Evolutionary conservation across 768 basidiomycete species (phyloP).

Genomic region (Boletus coccyginus): DNA sequence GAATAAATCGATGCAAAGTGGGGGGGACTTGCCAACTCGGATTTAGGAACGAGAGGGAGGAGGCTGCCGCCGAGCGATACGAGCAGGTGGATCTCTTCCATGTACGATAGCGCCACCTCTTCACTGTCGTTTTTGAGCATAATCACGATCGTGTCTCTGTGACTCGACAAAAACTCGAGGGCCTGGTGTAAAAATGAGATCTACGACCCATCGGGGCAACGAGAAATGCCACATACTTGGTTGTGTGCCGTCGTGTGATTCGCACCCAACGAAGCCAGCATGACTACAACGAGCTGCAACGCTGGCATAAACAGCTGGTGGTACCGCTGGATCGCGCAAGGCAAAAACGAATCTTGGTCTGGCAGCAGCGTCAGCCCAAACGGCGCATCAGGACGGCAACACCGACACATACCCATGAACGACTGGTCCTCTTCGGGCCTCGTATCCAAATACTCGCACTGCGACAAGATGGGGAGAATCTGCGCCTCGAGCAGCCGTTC

Average conservation of each 20-base stretch:
- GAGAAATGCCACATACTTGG: constrained; percentile 46
- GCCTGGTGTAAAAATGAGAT: not conserved
- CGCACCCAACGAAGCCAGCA: constrained; percentile 73
- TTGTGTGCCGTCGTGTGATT: constrained; percentile 65
- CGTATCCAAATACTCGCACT: constrained; percentile 86
- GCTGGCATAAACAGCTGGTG: constrained; percentile 89
- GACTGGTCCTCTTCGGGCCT: constrained; percentile 81
- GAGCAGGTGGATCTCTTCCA: constrained; percentile 81
- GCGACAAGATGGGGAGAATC: constrained; percentile 66
- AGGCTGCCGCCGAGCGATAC: constrained; percentile 68
- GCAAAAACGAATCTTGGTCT: constrained; percentile 88
- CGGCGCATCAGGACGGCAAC: not conserved
- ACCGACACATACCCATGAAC: constrained; percentile 60
- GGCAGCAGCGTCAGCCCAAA: not conserved
- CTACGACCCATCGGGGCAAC: no score
- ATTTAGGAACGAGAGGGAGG: constrained; percentile 66
- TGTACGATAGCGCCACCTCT: constrained; percentile 55
- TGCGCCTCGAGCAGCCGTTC: constrained; percentile 81
- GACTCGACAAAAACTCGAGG: constrained; percentile 78
- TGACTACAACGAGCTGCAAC: constrained; percentile 74
- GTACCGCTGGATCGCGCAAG: constrained; percentile 83
- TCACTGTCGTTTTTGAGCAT: constrained; percentile 74
- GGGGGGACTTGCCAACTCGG: constrained; percentile 64
- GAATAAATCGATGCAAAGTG: not conserved
- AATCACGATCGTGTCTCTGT: constrained; percentile 80